Evolutionary conservation across 2,329 filamentous ascomycete species (phyloP).

Genomic region (Colletotrichum liriopes): DNA sequence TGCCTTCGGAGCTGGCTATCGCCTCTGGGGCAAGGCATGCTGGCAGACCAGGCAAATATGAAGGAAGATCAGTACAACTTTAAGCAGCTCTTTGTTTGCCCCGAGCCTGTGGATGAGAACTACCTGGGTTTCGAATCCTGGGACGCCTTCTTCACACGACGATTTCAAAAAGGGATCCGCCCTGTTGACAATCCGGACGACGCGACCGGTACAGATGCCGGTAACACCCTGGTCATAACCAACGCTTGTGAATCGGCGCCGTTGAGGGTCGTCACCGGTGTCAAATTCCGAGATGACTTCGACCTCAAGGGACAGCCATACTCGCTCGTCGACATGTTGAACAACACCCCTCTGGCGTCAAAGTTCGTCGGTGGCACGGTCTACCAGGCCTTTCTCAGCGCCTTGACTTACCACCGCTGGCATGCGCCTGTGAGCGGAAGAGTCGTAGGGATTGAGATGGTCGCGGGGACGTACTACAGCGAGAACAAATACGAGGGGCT

Average conservation of each 20-base stretch:
- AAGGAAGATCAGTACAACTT: slow-evolving; percentile 62
- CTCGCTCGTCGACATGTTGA: slow-evolving; percentile 76
- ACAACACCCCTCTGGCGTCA: slow-evolving; percentile 65
- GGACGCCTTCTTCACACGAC: slow-evolving; percentile 79
- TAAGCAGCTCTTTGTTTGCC: slow-evolving; percentile 73
- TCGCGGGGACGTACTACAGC: slow-evolving; percentile 79
- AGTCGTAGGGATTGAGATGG: slow-evolving; percentile 70
- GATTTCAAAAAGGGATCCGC: slow-evolving; percentile 67
- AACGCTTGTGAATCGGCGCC: slow-evolving; percentile 77
- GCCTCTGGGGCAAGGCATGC: slow-evolving; percentile 32
- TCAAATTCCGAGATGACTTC: slow-evolving; percentile 73
- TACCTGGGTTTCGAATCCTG: slow-evolving; percentile 76
- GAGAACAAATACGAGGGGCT: slow-evolving; percentile 63
- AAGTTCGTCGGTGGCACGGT: slow-evolving; percentile 76
- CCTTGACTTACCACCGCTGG: slow-evolving; percentile 81
- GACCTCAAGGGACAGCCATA: slow-evolving; percentile 81
- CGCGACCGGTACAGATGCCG: slow-evolving; percentile 21
- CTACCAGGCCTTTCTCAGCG: slow-evolving; percentile 80
- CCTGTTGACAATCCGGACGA: slow-evolving; percentile 73
- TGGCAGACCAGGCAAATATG: slow-evolving; percentile 61
- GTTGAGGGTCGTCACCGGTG: slow-evolving; percentile 66
- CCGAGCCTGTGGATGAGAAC: slow-evolving; percentile 62
- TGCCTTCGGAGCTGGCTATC: slow-evolving; percentile 44
- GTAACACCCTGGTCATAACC: slow-evolving; percentile 59
- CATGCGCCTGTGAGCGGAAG: slow-evolving; percentile 77